phyloP scores from a whole-genome alignment of 2,329 filamentous ascomycete species.

The Aspergillus texensis region DNA sequence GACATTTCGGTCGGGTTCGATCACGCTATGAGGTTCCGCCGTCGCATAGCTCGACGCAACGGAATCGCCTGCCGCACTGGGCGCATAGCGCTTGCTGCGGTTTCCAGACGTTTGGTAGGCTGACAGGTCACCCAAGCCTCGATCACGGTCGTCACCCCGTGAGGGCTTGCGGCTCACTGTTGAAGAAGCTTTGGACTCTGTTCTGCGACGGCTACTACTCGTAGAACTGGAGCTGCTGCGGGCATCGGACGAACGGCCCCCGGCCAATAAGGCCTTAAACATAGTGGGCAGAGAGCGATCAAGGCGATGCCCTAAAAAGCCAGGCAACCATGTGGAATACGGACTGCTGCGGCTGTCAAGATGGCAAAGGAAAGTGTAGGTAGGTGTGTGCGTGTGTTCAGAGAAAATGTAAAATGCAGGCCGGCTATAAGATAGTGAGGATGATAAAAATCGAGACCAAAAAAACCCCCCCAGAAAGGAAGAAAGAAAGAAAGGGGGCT shows the following conservation, averaged over 20 bases:
- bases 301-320: slow-evolving; percentile 25
- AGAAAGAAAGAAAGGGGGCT: background rate
- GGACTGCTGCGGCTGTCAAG: background rate
- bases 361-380: background rate
- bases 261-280: slow-evolving; percentile 44
- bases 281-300: slow-evolving; percentile 37
- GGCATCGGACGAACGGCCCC: slow-evolving; percentile 37
- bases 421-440: background rate
- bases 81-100: slow-evolving; percentile 29
- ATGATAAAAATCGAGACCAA: slow-evolving; percentile 11
- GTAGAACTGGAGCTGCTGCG: slow-evolving; percentile 39
- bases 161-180: slow-evolving; percentile 43
- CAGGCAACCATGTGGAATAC: slow-evolving; percentile 33
- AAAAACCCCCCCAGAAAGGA: slow-evolving; percentile 5
- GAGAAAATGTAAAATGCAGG: background rate
- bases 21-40: slow-evolving; percentile 36
- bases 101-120: slow-evolving; percentile 29
- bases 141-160: slow-evolving; percentile 52
- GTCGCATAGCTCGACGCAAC: slow-evolving; percentile 44
- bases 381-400: background rate
- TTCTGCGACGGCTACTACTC: slow-evolving; percentile 34
- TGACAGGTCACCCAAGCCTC: slow-evolving; percentile 40
- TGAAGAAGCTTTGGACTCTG: slow-evolving; percentile 35
- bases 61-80: slow-evolving; percentile 34
- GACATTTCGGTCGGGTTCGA: slow-evolving; percentile 31